phyloP scores from a whole-genome alignment of 768 basidiomycete species.

The Kwoniella sp. region DNA sequence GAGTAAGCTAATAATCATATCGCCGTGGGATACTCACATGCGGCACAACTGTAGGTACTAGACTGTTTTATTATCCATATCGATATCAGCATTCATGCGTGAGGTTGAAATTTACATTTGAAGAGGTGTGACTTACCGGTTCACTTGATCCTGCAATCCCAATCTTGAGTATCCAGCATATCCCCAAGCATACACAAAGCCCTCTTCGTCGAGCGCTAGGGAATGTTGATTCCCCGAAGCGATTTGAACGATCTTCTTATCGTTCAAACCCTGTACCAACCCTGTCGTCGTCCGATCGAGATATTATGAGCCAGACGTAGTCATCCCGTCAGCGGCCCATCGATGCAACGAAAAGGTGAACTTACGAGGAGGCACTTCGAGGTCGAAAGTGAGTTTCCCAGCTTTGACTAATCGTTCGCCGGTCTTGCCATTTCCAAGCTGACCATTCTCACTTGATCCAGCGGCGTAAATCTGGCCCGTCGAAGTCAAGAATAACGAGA shows the following conservation, averaged over 20 bases:
- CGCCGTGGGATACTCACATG: constrained; percentile 66
- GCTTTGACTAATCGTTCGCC: constrained; percentile 88
- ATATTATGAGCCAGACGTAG: too few relatives aligned
- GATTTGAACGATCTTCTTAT: constrained; percentile 76
- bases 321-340: too few relatives aligned
- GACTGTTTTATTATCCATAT: constrained; percentile 16
- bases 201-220: constrained; percentile 72
- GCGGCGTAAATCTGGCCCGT: constrained; percentile 84
- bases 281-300: constrained; percentile 59
- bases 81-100: constrained; percentile 7
- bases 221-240: constrained; percentile 85
- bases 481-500: constrained; percentile 79
- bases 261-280: constrained; percentile 69
- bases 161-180: constrained; percentile 72
- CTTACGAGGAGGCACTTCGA: constrained; percentile 59
- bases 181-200: constrained; percentile 51
- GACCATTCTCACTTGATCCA: constrained; percentile 89
- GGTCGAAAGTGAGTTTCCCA: constrained; percentile 80
- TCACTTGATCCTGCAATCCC: constrained; percentile 64
- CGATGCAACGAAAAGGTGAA: too few relatives aligned
- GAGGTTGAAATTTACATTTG: not conserved
- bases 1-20: too few relatives aligned
- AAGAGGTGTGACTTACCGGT: constrained; percentile 60
- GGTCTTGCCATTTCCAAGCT: constrained; percentile 87
- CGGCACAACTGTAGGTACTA: constrained; percentile 80